Evolutionary conservation across 1,284 basidiomycete genomes (phyloP).

Genomic region (Apiotrichum veenhuisii): DNA sequence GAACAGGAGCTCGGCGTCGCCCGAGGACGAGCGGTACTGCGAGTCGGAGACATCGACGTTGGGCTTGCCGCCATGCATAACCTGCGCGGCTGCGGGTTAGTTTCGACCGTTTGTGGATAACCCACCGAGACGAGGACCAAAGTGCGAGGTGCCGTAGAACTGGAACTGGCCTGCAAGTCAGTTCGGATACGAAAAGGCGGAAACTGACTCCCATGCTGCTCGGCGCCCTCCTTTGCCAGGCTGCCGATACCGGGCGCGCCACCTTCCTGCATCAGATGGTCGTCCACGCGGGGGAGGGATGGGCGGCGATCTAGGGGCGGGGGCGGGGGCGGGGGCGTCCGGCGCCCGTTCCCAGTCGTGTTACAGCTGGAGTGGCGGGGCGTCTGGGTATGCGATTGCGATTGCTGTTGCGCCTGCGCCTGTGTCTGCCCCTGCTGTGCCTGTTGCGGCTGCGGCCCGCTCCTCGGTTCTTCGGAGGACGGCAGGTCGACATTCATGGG

Average conservation of each 20-base stretch:
- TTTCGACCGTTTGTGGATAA: background rate
- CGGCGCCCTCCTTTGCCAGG: constrained; percentile 16
- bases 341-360: background rate
- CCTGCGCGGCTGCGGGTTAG: background rate
- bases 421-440: too few species aligned
- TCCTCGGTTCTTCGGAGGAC: too few species aligned
- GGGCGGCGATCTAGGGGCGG: background rate
- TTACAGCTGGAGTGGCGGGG: background rate
- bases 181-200: background rate
- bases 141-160: constrained; percentile 33
- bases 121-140: constrained; percentile 29
- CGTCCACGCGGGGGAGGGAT: constrained; percentile 4
- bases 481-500: too few species aligned
- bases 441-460: too few species aligned
- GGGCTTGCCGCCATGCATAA: constrained; percentile 6
- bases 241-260: constrained; percentile 24
- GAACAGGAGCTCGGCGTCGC: constrained; percentile 16
- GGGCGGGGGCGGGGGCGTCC: background rate
- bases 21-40: constrained; percentile 12
- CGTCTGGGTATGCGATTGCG: too few species aligned
- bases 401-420: too few species aligned
- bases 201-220: constrained; percentile 18
- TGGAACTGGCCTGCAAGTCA: constrained; percentile 22
- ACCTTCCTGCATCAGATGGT: constrained; percentile 27
- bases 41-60: constrained; percentile 18